Percentiles rank a stretch among this genome's conserved stretches.
These are phyloP conservation scores for Alloascoidea africana DNA, from an alignment of 805 yeast species.

Conservation along the genomic window DNA sequence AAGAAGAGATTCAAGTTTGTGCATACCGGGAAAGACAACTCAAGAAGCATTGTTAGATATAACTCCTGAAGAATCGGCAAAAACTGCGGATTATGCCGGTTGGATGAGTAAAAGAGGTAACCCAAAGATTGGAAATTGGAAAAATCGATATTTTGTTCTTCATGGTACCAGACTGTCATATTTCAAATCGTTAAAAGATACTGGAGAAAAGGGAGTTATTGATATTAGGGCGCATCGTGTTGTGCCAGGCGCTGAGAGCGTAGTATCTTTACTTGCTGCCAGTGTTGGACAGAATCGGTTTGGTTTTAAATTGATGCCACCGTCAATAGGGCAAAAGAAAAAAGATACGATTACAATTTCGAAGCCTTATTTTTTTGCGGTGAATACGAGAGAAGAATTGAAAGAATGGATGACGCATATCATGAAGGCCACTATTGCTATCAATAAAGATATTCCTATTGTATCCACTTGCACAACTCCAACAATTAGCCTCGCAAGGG, in stretches of 20 bases:
- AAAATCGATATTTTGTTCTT: constrained; percentile 34
- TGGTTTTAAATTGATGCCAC: constrained; percentile 74
- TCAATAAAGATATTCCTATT: constrained; percentile 69
- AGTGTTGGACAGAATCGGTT: constrained; percentile 67
- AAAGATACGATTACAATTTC: constrained; percentile 79
- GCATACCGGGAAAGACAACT: too few relatives aligned
- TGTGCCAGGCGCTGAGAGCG: constrained; percentile 53
- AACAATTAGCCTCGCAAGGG: constrained; percentile 61
- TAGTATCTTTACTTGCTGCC: constrained; percentile 63
- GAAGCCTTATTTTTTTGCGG: constrained; percentile 72
- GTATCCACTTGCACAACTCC: constrained; percentile 75
- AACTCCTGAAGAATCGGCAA: constrained; percentile 53
- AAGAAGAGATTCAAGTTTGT: too few relatives aligned
- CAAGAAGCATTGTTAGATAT: too few relatives aligned
- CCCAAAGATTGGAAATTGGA: constrained; percentile 8
- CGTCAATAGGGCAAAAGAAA: constrained; percentile 74
- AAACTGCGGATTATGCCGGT: constrained; percentile 53
- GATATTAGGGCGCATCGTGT: constrained; percentile 77
- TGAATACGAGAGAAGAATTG: constrained; percentile 68
- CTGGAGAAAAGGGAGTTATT: constrained; percentile 62
- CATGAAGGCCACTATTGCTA: constrained; percentile 71
- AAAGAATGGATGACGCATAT: constrained; percentile 74
- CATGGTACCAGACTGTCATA: constrained; percentile 73
- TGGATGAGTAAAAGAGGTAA: constrained; percentile 78
- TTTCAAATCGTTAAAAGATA: constrained; percentile 52